phyloP scores from a whole-genome alignment of 345 rosid genomes.

The Syzygium grande region DNA sequence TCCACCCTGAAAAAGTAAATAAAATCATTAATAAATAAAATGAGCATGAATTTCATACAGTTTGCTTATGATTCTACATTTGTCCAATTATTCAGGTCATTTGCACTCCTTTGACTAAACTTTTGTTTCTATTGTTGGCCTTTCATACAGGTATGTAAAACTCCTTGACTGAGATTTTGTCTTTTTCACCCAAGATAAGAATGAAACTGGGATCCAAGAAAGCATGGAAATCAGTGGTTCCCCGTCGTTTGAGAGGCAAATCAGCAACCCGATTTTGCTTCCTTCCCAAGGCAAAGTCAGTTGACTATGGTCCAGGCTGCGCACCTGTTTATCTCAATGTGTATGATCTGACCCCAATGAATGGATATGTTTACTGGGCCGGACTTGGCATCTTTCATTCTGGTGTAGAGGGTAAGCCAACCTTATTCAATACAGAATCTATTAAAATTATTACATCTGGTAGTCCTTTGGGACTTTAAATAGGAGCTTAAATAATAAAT shows the following conservation, averaged over 20 bases:
- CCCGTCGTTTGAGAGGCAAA: constrained; percentile 46
- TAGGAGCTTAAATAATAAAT: background rate
- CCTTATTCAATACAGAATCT: background rate
- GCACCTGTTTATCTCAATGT: constrained; percentile 88
- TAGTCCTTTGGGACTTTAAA: background rate
- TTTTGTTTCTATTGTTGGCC: background rate
- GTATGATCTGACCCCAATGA: constrained; percentile 81
- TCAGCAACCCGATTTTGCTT: constrained; percentile 63
- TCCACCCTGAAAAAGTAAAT: background rate
- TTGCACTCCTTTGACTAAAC: background rate
- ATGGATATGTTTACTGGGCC: constrained; percentile 93
- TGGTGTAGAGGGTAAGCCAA: constrained; percentile 83
- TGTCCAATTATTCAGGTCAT: background rate
- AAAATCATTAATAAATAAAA: background rate
- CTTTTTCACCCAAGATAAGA: constrained; percentile 11
- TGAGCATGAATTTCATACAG: background rate
- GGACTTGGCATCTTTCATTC: constrained; percentile 97
- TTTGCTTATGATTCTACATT: background rate
- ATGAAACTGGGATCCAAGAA: constrained; percentile 59
- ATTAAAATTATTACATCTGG: background rate
- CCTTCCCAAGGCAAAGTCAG: constrained; percentile 59
- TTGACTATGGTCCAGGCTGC: constrained; percentile 45
- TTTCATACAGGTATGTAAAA: background rate
- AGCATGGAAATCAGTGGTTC: constrained; percentile 54
- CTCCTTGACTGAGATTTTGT: background rate